phyloP scores from a whole-genome alignment of 75 land plant species.

The Pinus taeda region DNA sequence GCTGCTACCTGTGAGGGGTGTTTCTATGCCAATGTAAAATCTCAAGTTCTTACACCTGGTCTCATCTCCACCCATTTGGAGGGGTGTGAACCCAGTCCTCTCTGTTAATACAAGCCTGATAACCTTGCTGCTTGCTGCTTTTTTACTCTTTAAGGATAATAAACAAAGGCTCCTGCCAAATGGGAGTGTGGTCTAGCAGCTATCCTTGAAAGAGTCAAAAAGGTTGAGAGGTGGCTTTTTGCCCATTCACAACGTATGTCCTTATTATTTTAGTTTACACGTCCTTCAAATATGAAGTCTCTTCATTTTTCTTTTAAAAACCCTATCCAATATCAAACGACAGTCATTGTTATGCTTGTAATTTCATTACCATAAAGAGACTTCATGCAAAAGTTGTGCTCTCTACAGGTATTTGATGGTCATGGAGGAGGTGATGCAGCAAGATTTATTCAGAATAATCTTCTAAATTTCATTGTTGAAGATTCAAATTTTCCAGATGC shows the following conservation, averaged over 20 bases:
- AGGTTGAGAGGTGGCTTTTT: neutral
- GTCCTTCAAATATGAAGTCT: neutral
- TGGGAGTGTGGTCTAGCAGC: too few species aligned
- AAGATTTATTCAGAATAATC: slow-evolving; percentile 49
- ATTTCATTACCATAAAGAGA: too few species aligned
- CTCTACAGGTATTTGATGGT: slow-evolving; percentile 79
- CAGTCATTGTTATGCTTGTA: neutral
- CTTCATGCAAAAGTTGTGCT: neutral
- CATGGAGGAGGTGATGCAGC: slow-evolving; percentile 86
- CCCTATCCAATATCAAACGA: neutral
- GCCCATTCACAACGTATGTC: neutral
- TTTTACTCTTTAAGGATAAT: too few species aligned
- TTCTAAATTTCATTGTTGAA: slow-evolving; percentile 53
- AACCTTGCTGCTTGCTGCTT: too few species aligned
- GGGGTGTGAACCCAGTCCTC: too few species aligned
- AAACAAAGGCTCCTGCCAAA: too few species aligned
- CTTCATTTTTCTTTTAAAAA: neutral
- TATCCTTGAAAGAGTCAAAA: neutral
- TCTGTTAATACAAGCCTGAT: too few species aligned
- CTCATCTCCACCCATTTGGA: too few species aligned
- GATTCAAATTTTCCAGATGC: slow-evolving; percentile 58
- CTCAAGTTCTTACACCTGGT: too few species aligned
- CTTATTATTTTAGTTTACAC: neutral
- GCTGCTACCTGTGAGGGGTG: too few species aligned
- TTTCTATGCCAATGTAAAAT: too few species aligned